Percentiles rank a stretch among this genome's conserved stretches.
Conservation (phyloP, 345 rosid genomes). For the Corchorus olitorius region DNA sequence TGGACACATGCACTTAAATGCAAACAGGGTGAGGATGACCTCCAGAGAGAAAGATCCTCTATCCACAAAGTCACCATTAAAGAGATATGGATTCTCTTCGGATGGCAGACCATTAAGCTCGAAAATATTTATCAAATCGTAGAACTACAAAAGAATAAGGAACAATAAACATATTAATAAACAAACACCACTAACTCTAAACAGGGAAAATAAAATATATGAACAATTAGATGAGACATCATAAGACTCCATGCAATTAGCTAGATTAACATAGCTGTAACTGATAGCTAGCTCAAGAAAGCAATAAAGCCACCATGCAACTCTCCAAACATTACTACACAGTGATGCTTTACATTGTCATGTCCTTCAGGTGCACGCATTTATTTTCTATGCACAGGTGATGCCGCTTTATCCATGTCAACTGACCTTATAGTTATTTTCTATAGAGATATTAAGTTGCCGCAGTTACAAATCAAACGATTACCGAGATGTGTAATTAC, state of each 20-base stretch:
- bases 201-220: background rate
- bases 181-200: background rate
- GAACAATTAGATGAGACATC: background rate
- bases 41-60: conserved; percentile 96
- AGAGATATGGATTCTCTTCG: conserved; percentile 92
- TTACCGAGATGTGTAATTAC: conserved; percentile 40
- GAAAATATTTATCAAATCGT: conserved; percentile 88
- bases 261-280: background rate
- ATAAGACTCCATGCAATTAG: background rate
- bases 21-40: conserved; percentile 92
- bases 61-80: conserved; percentile 98
- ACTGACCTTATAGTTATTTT: background rate
- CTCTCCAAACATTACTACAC: conserved; percentile 3
- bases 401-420: background rate
- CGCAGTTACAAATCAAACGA: background rate
- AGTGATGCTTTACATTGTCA: background rate
- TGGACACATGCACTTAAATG: conserved; percentile 92
- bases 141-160: conserved; percentile 64
- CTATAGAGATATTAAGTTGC: background rate
- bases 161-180: conserved; percentile 16
- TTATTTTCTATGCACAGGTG: background rate
- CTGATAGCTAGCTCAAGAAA: background rate
- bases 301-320: conserved; percentile 1
- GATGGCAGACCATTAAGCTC: conserved; percentile 98
- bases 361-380: background rate